These are phyloP conservation scores for Remersonia thermophila DNA, from an alignment of 2,329 filamentous ascomycete genomes.

Conservation along the genomic window DNA sequence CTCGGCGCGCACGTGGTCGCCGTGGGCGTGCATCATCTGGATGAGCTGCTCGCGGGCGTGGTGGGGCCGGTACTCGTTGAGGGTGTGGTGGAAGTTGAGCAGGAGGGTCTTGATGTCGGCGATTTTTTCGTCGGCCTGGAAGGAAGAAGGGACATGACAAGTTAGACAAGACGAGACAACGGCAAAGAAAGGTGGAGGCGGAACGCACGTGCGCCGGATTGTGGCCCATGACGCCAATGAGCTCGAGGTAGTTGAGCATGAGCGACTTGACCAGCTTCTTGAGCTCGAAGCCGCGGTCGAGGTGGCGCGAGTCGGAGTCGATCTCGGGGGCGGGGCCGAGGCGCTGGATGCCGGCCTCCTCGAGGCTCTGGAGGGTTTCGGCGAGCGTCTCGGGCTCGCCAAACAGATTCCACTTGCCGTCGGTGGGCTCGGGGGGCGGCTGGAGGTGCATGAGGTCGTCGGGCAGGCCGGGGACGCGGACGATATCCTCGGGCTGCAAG, in stretches of 20 bases:
- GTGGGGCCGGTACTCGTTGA: constrained; percentile 90
- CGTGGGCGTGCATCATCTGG: constrained; percentile 72
- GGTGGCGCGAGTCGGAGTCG: constrained; percentile 41
- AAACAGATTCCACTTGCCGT: constrained; percentile 64
- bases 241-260: constrained; percentile 77
- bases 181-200: neutral
- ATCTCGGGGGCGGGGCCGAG: constrained; percentile 33
- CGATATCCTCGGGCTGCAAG: constrained; percentile 17
- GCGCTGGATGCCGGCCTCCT: constrained; percentile 58
- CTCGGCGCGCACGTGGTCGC: constrained; percentile 61
- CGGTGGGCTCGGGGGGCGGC: constrained; percentile 61
- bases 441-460: constrained; percentile 65
- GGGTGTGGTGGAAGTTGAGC: constrained; percentile 82
- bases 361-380: constrained; percentile 53
- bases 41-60: constrained; percentile 85
- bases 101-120: constrained; percentile 70
- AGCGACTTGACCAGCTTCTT: constrained; percentile 73
- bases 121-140: constrained; percentile 55
- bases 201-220: constrained; percentile 43
- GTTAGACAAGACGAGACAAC: neutral
- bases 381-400: constrained; percentile 51
- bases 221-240: constrained; percentile 58
- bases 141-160: too few relatives aligned
- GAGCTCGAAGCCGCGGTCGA: constrained; percentile 54
- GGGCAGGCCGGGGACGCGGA: constrained; percentile 42